Evolutionary conservation across 2,329 filamentous ascomycete species (phyloP).

Genomic region (Cephalotrichum gorgonifer): DNA sequence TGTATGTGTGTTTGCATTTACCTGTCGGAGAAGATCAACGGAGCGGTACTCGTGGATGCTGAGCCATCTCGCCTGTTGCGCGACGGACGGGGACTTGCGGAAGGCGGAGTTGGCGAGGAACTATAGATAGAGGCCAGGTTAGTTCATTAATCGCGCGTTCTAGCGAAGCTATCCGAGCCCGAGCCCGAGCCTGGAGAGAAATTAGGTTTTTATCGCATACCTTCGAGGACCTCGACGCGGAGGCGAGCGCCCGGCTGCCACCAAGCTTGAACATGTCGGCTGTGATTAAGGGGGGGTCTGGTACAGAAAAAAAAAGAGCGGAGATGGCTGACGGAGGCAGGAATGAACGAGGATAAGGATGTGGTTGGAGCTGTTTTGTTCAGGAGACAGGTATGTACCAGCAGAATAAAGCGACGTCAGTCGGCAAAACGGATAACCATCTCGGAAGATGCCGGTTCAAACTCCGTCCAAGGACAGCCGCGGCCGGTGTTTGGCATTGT

Average conservation of each 20-base stretch:
- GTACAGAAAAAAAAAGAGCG: constrained; percentile 5
- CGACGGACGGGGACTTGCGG: constrained; percentile 51
- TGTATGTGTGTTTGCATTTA: constrained; percentile 21
- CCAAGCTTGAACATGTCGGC: constrained; percentile 73
- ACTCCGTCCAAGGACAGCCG: no score
- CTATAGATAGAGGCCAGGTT: constrained; percentile 4
- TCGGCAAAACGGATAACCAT: neutral
- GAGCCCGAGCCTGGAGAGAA: neutral
- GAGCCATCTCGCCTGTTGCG: constrained; percentile 76
- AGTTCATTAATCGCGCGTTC: constrained; percentile 7
- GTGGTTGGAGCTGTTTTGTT: neutral
- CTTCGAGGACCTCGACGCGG: constrained; percentile 68
- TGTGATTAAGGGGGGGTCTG: constrained; percentile 4
- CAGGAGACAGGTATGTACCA: neutral
- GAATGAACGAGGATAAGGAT: neutral
- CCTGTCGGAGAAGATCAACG: constrained; percentile 74
- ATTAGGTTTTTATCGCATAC: constrained; percentile 34
- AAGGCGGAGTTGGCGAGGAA: constrained; percentile 23
- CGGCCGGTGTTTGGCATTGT: no score
- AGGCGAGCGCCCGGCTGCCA: constrained; percentile 69
- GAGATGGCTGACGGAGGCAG: neutral
- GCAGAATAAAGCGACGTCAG: constrained; percentile 3
- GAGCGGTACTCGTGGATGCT: constrained; percentile 99
- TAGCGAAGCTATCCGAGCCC: neutral
- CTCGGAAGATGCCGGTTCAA: constrained; percentile 2